A percentile compares a stretch with the other conserved stretches of the same genome.
Conservation (phyloP, 1,284 basidiomycete genomes). For the Termitomyces sp. region DNA sequence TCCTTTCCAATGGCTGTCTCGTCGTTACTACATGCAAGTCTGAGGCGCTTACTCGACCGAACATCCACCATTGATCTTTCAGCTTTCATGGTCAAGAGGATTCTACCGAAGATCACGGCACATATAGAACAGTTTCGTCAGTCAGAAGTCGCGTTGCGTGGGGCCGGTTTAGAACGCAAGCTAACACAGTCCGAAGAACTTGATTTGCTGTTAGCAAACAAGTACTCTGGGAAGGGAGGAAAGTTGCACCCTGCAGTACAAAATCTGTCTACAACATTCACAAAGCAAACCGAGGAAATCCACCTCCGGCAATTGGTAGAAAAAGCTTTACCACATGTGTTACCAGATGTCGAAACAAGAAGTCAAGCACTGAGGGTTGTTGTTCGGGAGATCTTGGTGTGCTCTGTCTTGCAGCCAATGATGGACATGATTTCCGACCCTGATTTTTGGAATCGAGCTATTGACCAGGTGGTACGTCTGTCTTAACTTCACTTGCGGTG, state of each 20-base stretch:
- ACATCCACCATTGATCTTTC: conserved; percentile 67
- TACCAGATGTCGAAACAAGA: conserved; percentile 71
- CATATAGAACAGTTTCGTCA: conserved; percentile 91
- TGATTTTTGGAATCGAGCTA: conserved; percentile 93
- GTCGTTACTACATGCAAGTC: conserved; percentile 61
- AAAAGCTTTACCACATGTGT: conserved; percentile 60
- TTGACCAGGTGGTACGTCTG: conserved; percentile 79
- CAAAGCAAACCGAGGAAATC: conserved; percentile 83
- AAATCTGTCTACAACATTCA: conserved; percentile 83
- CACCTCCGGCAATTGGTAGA: conserved; percentile 75
- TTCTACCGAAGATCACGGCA: conserved; percentile 82
- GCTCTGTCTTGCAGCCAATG: conserved; percentile 77
- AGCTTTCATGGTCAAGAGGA: conserved; percentile 73
- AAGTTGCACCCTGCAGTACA: conserved; percentile 77
- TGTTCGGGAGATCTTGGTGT: conserved; percentile 79
- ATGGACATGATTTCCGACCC: conserved; percentile 92
- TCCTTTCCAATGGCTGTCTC: conserved; percentile 87
- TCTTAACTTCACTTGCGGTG: background rate
- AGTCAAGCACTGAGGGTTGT: conserved; percentile 73
- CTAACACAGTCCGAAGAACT: conserved; percentile 84
- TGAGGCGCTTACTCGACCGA: conserved; percentile 54
- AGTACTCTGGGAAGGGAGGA: conserved; percentile 61
- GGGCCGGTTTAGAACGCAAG: conserved; percentile 69
- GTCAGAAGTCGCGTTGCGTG: conserved; percentile 80
- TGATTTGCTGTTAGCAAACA: conserved; percentile 77